Base-by-base conservation (phyloP, 2,329 filamentous ascomycete genomes). In the Fusarium sp. region DNA sequence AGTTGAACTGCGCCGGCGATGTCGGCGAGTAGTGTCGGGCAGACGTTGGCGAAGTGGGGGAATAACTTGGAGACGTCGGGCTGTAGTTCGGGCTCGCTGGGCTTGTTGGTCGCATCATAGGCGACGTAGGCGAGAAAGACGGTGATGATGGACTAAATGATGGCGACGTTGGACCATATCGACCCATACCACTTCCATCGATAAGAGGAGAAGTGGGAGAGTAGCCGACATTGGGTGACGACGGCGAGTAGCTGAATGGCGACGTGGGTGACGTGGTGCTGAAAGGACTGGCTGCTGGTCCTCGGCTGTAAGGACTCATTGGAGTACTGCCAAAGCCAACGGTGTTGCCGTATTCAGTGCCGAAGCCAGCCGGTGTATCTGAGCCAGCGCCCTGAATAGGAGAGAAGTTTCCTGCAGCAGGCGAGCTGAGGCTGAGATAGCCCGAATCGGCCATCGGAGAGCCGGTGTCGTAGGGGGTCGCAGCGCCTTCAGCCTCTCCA, bases 381-480 rank as follows among this genome's bases (percentile, higher is more conserved):
- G 93, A 94, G 25, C 89, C 90, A 47, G 86, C 83, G 61, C 84
- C 84, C 66, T 91, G 87, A 71, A 95, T 92, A 45, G 91, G 91
- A 31, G 91, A 95, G 82, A 90, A 90, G 74, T 85, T 84, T 72
- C 80, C 85, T 70, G 80, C 81, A 59, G 79, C 85, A 64, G 87
- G 85, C n/a, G 86, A 87, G 62, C 81, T 84, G 66, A 88, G 79
- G 64, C 84, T 84, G 69, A 87, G 76, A 68, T 86, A 88, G 46
- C 89, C 89, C 35, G 85, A 87, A 69, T 93, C 89, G 8, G 83
- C 84, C 77, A 93, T 88, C 5, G 91, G 91, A 45, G 91, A 94
- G 38, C 90, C 90, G 21, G 88, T 90, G 73, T 98, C 95, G 77
- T 99, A 99, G 1, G 96, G 96, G 9, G 95, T 99, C 37, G 93